Evolutionary conservation across 495 filamentous ascomycete species (phyloP).

Genomic region (Apiosordaria backusii): DNA sequence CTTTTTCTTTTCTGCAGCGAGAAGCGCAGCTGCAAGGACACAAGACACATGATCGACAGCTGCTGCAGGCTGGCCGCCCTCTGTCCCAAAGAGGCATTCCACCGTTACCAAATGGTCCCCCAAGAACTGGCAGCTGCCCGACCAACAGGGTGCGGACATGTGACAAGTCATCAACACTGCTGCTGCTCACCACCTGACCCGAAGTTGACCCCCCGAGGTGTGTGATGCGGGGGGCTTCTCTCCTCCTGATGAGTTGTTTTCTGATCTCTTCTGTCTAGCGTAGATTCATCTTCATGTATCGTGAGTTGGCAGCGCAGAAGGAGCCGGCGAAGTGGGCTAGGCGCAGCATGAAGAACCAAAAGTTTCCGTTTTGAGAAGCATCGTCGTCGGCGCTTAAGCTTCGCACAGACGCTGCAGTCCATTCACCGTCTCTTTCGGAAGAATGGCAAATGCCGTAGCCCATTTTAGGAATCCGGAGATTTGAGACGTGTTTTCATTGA

Average conservation of each 20-base stretch:
- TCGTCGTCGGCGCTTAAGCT: background rate
- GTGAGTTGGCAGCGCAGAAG: background rate
- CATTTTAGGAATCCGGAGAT: background rate
- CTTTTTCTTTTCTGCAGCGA: background rate
- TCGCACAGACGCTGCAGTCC: background rate
- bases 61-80: conserved; percentile 25
- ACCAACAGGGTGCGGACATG: background rate
- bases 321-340: background rate
- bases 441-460: background rate
- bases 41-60: conserved; percentile 31
- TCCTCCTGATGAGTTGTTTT: too few relatives aligned
- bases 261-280: too few relatives aligned
- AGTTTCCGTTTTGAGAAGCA: background rate
- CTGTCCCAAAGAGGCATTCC: conserved; percentile 1
- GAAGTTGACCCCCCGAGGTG: too few relatives aligned
- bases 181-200: too few relatives aligned
- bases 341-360: too few relatives aligned
- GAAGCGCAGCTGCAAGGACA: background rate
- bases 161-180: background rate
- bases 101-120: background rate
- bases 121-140: background rate
- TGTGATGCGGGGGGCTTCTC: too few relatives aligned
- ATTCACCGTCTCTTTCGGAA: background rate
- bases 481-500: background rate
- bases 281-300: background rate